Percentiles rank a stretch among this genome's conserved stretches.
Evolutionary conservation across 495 filamentous ascomycete species (phyloP).

Genomic region (Aspergillus ostianus): DNA sequence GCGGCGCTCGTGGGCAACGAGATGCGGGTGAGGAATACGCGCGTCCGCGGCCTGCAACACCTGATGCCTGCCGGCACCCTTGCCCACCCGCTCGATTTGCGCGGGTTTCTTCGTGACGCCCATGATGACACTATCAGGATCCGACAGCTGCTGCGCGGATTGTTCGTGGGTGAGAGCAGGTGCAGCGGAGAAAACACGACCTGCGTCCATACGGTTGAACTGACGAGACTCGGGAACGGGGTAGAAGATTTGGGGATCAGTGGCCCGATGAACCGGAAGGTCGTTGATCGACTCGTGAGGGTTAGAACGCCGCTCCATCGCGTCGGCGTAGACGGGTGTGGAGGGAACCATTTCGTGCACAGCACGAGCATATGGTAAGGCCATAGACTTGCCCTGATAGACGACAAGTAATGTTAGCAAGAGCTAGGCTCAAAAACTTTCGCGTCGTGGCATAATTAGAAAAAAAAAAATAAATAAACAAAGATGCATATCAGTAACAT

Average conservation of each 20-base stretch:
- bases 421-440: background rate
- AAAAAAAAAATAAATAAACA: constrained; percentile 6
- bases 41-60: constrained; percentile 78
- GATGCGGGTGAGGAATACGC: constrained; percentile 84
- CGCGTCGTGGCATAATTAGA: background rate
- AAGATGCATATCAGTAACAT: constrained; percentile 29
- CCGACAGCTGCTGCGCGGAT: constrained; percentile 19
- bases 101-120: constrained; percentile 28
- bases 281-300: constrained; percentile 89
- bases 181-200: constrained; percentile 69
- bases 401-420: constrained; percentile 18
- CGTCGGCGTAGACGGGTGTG: constrained; percentile 36
- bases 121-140: constrained; percentile 31
- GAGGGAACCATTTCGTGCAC: constrained; percentile 79
- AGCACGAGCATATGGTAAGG: constrained; percentile 70
- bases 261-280: constrained; percentile 76
- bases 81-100: constrained; percentile 43
- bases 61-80: constrained; percentile 38
- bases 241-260: constrained; percentile 81
- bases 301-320: constrained; percentile 15
- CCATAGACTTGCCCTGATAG: constrained; percentile 70
- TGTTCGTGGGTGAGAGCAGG: constrained; percentile 32
- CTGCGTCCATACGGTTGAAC: constrained; percentile 88
- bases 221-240: constrained; percentile 85
- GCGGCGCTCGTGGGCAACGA: constrained; percentile 60